phyloP scores from a whole-genome alignment of 2,329 filamentous ascomycete species.

The Colletotrichum spaethianum region DNA sequence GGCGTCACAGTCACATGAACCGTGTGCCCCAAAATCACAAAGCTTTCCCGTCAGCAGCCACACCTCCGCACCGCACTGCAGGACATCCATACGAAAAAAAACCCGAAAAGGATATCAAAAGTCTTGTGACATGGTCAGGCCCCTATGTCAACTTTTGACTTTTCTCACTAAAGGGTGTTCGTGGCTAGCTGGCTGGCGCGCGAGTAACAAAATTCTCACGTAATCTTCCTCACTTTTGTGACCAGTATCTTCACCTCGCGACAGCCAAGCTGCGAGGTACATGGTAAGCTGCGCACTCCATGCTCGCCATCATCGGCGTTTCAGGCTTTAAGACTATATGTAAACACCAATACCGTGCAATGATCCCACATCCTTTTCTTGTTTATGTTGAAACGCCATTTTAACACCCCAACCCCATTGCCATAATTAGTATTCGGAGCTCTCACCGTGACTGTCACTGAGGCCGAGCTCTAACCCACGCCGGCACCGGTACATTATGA shows the following conservation, averaged over 20 bases:
- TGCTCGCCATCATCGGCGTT: not conserved
- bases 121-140: not conserved
- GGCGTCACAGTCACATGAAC: constrained; percentile 4
- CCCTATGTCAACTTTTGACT: not conserved
- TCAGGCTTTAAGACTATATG: not conserved
- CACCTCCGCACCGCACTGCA: not conserved
- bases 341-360: not conserved
- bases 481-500: not conserved
- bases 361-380: not conserved
- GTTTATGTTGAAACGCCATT: not conserved
- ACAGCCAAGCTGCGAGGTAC: not conserved
- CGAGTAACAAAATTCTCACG: constrained; percentile 26
- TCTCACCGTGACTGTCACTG: not conserved
- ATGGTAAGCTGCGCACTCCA: not conserved
- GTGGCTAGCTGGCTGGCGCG: constrained; percentile 10
- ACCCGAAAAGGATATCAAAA: not conserved
- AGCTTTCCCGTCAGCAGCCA: constrained; percentile 3
- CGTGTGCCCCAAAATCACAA: not conserved
- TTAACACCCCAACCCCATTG: not conserved
- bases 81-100: not conserved
- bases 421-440: not conserved
- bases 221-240: constrained; percentile 1
- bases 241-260: not conserved
- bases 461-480: not conserved
- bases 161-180: not conserved